Percentiles rank a stretch among this genome's conserved stretches.
Evolutionary conservation across 208 protist genomes (phyloP).

Genomic region (Acanthamoeba sp.): DNA sequence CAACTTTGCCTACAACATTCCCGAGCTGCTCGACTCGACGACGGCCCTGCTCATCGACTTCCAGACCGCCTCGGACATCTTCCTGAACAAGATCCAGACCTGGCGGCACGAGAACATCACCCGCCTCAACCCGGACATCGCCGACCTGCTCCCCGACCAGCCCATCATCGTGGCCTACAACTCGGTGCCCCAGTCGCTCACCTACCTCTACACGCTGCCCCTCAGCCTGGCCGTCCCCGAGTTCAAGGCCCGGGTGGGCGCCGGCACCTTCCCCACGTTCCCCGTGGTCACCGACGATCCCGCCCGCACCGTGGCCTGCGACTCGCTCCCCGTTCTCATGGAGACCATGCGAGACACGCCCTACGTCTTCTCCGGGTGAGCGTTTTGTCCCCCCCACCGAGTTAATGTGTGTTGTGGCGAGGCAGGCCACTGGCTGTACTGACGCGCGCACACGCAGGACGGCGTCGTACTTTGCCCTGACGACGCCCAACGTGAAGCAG

Average conservation of each 20-base stretch:
- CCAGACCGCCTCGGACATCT: conserved; percentile 46
- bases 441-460: not conserved
- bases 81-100: conserved; percentile 60
- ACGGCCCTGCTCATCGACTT: conserved; percentile 43
- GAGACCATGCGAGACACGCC: not conserved
- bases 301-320: not conserved
- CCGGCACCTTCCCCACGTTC: not conserved
- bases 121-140: conserved; percentile 8
- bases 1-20: conserved; percentile 39
- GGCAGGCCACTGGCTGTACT: too few relatives aligned
- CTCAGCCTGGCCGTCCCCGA: not conserved
- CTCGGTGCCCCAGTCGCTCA: conserved; percentile 31
- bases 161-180: conserved; percentile 65
- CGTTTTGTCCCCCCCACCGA: too few relatives aligned
- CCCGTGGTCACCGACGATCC: conserved; percentile 3
- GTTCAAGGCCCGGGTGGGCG: not conserved
- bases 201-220: not conserved
- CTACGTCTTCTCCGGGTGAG: conserved; percentile 13
- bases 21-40: not conserved
- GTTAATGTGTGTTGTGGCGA: not conserved
- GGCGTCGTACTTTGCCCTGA: conserved; percentile 32
- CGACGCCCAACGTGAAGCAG: conserved; percentile 37
- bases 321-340: not conserved
- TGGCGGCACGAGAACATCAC: conserved; percentile 42
- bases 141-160: not conserved